phyloP scores from a whole-genome alignment of 1,284 basidiomycete species.

The Boletellus deceptivus region DNA sequence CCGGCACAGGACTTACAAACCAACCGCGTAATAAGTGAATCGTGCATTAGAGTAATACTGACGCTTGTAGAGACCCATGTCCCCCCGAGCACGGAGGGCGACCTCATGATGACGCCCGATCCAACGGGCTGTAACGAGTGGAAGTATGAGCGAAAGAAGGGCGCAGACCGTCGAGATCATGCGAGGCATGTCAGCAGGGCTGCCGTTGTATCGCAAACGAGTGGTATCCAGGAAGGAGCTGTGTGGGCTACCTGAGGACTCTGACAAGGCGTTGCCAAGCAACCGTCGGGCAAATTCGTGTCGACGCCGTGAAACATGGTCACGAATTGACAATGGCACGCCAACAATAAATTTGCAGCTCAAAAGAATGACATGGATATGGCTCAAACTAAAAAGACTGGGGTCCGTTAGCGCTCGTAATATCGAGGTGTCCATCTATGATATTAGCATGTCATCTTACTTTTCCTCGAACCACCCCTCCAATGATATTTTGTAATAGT shows the following conservation, averaged over 20 bases:
- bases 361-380: constrained; percentile 30
- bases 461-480: constrained; percentile 12
- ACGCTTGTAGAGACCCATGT: constrained; percentile 40
- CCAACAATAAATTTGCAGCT: constrained; percentile 7
- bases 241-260: not conserved
- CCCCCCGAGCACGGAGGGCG: constrained; percentile 41
- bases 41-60: constrained; percentile 30
- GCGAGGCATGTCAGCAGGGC: constrained; percentile 11
- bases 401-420: constrained; percentile 21
- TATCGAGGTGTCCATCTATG: constrained; percentile 18
- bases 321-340: constrained; percentile 1
- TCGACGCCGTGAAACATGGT: not conserved
- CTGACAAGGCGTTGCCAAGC: constrained; percentile 18
- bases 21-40: constrained; percentile 56
- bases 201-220: constrained; percentile 21
- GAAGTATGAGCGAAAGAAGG: constrained; percentile 36
- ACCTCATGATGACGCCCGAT: constrained; percentile 43
- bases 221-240: constrained; percentile 4
- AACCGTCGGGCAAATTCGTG: not conserved
- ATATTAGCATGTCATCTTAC: constrained; percentile 16
- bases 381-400: constrained; percentile 17
- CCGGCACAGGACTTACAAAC: constrained; percentile 42
- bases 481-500: not conserved
- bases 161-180: constrained; percentile 13
- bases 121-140: constrained; percentile 39